Evolutionary conservation across 78 protist species (phyloP), one percentile per base, ranked within the genome.

Genomic region (Planoprotostelium fungivorum): DNA sequence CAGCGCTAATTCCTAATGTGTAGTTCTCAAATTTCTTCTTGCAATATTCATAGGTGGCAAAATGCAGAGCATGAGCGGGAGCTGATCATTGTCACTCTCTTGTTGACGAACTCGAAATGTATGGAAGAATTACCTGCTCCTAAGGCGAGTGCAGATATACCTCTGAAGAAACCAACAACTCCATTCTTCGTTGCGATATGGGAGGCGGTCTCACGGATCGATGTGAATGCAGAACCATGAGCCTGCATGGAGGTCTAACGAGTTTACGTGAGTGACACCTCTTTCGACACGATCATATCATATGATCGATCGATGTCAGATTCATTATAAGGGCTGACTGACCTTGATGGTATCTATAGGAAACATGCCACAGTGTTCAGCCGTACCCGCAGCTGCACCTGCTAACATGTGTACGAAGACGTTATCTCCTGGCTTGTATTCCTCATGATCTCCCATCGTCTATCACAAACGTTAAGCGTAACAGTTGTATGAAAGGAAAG

Each of bases 331-430:
- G 29, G 84, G 84, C 29, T 29, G 1, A 83, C 94, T 34, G 86
- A 94, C 96, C 90, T 94, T 94, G 0, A 94, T 90, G 1, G 96
- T 94, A 89, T 94, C 96, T 37, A 94, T 91, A n/a, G 96, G 96
- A 36, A 90, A 94, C 96, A 94, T 94, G 88, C 93, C 91, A 31
- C 84, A 38, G 92, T 94, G 96, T 88, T 94, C 96, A 1, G 95
- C 96, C 84, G 90, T 84, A 36, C 96, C 96, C 1, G 96, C 96
- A 29, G 84, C n/a, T 29, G 94, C 90, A 88, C 96, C 96, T 1
- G 93, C 94, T 0, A 94, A 1, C 90, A 89, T 39, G 84, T 94
- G 96, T 36, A 91, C 90, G 37, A 88, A 36, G 85, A 91, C 95
- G 37, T 92, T 90, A 0, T 89, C 92, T 9, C 38, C 89, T 31